Percentiles rank a stretch among this genome's conserved stretches.
Conservation (phyloP, 202 grass and related monocot genomes). For the Sporobolus alterniflorus region DNA sequence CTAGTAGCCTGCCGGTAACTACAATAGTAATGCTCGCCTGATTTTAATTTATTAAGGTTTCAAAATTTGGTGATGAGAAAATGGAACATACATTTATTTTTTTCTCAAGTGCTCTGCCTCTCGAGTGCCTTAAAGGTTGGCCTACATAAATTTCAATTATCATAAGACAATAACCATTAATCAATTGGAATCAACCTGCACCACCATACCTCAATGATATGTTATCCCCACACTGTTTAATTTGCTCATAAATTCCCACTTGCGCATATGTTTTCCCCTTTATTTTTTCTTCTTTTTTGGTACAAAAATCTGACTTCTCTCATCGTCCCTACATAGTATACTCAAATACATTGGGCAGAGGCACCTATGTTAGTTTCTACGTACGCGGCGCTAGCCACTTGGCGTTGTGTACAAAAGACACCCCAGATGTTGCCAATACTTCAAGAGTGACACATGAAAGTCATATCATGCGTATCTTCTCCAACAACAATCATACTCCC, state of each 20-base stretch:
- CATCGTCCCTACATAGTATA: neutral
- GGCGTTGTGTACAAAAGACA: neutral
- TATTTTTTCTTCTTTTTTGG: too few relatives aligned
- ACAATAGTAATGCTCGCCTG: too few relatives aligned
- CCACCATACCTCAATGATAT: neutral
- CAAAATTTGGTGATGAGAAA: neutral
- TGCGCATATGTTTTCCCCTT: too few relatives aligned
- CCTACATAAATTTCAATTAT: neutral
- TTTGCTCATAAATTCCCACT: too few relatives aligned
- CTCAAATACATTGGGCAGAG: neutral
- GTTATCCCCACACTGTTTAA: neutral
- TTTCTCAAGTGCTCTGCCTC: too few relatives aligned
- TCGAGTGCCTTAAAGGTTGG: too few relatives aligned
- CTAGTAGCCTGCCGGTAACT: too few relatives aligned
- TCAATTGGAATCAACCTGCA: neutral
- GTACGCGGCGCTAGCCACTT: neutral
- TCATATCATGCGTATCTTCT: too few relatives aligned
- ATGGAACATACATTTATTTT: neutral
- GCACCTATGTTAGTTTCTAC: neutral
- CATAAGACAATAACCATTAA: neutral
- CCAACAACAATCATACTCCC: neutral
- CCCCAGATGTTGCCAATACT: too few relatives aligned
- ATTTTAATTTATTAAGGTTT: too few relatives aligned
- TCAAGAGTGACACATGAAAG: too few relatives aligned
- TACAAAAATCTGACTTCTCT: neutral